These are phyloP conservation scores for Tubosaeta sp. DNA, from an alignment of 768 basidiomycete species.

Conservation along the genomic window DNA sequence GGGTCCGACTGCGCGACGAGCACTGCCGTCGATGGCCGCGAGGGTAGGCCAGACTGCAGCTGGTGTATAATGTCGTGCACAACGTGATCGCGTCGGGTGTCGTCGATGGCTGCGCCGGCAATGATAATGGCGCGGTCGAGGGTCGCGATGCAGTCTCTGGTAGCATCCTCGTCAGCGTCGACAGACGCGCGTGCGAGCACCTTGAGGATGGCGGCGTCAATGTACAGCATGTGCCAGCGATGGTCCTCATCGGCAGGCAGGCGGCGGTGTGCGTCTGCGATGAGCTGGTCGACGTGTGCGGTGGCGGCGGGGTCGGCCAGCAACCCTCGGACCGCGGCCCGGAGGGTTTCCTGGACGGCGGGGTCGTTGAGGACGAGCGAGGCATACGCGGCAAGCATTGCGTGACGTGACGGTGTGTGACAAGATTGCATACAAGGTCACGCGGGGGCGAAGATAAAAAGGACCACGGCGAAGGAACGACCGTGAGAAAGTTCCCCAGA, in stretches of 20 bases:
- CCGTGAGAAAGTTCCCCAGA: slow-evolving; percentile 52
- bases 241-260: slow-evolving; percentile 41
- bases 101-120: slow-evolving; percentile 65
- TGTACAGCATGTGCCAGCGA: slow-evolving; percentile 69
- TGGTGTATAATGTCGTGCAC: slow-evolving; percentile 57
- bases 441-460: slow-evolving; percentile 57
- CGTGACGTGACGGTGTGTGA: slow-evolving; percentile 33
- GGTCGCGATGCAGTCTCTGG: slow-evolving; percentile 46
- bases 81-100: slow-evolving; percentile 48
- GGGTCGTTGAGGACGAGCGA: slow-evolving; percentile 10
- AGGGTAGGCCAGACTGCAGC: slow-evolving; percentile 46
- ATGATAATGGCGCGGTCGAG: slow-evolving; percentile 83
- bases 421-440: slow-evolving; percentile 37
- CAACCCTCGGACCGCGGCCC: slow-evolving; percentile 8
- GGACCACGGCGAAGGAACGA: slow-evolving; percentile 42
- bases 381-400: slow-evolving; percentile 8
- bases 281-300: slow-evolving; percentile 35
- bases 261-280: slow-evolving; percentile 42
- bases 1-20: slow-evolving; percentile 3
- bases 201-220: slow-evolving; percentile 65
- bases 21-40: slow-evolving; percentile 5
- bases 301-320: not conserved
- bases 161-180: slow-evolving; percentile 16
- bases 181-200: slow-evolving; percentile 36
- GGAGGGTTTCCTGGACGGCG: slow-evolving; percentile 3